phyloP scores from a whole-genome alignment of 139 green algal genomes.

The Picochlorum sp. region DNA sequence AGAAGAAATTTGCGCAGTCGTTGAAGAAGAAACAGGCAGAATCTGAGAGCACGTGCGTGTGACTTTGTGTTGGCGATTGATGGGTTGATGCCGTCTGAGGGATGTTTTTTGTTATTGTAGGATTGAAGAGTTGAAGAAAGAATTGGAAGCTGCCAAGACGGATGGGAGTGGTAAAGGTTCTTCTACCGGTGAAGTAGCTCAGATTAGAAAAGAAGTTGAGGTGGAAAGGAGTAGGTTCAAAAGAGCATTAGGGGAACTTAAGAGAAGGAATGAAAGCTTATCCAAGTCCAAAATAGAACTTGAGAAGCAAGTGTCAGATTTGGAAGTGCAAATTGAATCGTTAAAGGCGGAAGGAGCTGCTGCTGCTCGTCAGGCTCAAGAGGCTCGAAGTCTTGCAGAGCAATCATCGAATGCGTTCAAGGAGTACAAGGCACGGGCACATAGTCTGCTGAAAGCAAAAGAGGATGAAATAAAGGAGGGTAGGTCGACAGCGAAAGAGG shows the following conservation, averaged over 20 bases:
- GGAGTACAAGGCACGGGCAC: conserved; percentile 47
- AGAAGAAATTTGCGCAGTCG: not conserved
- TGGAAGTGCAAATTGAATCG: not conserved
- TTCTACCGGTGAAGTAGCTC: conserved; percentile 8
- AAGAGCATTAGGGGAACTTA: conserved; percentile 33
- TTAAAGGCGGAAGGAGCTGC: not conserved
- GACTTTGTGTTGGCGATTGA: not conserved
- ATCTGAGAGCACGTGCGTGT: not conserved
- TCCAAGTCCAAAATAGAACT: conserved; percentile 30
- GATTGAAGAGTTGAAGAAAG: not conserved
- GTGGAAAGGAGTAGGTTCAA: conserved; percentile 32
- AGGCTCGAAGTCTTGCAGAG: conserved; percentile 4
- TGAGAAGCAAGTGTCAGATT: conserved; percentile 12
- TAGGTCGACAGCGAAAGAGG: not conserved
- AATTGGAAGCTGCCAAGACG: not conserved
- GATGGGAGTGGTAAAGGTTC: not conserved
- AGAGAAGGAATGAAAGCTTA: conserved; percentile 29
- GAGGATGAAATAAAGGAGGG: conserved; percentile 29
- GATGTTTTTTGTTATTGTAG: not conserved
- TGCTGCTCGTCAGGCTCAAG: conserved; percentile 10
- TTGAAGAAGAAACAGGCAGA: not conserved
- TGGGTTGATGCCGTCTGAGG: too few species aligned
- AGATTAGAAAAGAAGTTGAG: conserved; percentile 32
- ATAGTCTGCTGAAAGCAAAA: conserved; percentile 38
- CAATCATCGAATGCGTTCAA: conserved; percentile 14